Conservation (phyloP, 371 early-diverging fungal species). For the Nematocida parisii region DNA sequence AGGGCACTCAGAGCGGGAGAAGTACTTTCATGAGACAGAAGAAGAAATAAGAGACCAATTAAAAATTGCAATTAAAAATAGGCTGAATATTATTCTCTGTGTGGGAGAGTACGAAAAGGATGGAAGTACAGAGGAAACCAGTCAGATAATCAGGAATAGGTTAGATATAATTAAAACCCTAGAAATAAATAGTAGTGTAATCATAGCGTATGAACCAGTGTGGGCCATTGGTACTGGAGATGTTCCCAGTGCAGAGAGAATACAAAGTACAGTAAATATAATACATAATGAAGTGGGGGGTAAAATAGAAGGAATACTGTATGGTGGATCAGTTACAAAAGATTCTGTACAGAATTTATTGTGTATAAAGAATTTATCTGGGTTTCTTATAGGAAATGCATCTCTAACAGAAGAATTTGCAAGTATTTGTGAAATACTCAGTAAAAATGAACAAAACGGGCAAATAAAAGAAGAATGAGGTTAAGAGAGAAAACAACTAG, state of each 20-base stretch:
- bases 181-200: background rate
- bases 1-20: conserved; percentile 97
- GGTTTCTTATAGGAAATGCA: conserved; percentile 97
- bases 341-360: conserved; percentile 75
- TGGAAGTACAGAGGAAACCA: conserved; percentile 80
- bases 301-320: conserved; percentile 77
- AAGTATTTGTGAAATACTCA: conserved; percentile 47
- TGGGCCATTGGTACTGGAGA: conserved; percentile 99
- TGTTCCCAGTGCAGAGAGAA: conserved; percentile 86
- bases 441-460: background rate
- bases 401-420: conserved; percentile 75
- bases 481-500: too few relatives aligned
- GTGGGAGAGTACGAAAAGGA: conserved; percentile 90
- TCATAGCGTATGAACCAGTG: conserved; percentile 97
- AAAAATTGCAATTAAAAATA: conserved; percentile 77
- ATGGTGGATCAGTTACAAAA: conserved; percentile 87
- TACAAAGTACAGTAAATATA: conserved; percentile 56
- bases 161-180: background rate
- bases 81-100: conserved; percentile 88
- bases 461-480: too few relatives aligned
- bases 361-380: conserved; percentile 82
- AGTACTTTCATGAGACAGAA: conserved; percentile 81
- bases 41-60: conserved; percentile 80
- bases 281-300: conserved; percentile 51
- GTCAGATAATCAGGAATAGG: conserved; percentile 75